Conservation (phyloP, 1,284 basidiomycete species). For the Austroboletus olivaceoglutinosus region DNA sequence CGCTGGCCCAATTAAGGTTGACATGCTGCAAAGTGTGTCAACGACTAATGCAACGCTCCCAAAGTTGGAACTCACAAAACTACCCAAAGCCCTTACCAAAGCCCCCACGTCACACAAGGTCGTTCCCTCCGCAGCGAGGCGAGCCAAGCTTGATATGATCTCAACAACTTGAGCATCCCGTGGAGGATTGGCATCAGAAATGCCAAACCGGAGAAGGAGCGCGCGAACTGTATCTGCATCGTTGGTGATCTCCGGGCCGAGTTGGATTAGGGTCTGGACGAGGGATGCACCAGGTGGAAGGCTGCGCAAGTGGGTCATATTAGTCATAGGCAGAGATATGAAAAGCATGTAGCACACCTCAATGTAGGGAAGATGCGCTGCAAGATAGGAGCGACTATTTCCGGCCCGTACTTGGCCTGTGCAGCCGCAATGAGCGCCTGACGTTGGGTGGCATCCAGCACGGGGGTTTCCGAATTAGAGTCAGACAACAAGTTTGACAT, state of each 20-base stretch:
- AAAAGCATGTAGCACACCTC: slow-evolving; percentile 45
- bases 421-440: slow-evolving; percentile 70
- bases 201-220: slow-evolving; percentile 68
- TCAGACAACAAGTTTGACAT: slow-evolving; percentile 77
- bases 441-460: slow-evolving; percentile 67
- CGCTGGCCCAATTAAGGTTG: slow-evolving; percentile 73
- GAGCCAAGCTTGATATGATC: slow-evolving; percentile 61
- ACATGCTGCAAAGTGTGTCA: slow-evolving; percentile 46
- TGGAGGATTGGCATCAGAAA: slow-evolving; percentile 67
- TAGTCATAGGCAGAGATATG: slow-evolving; percentile 11
- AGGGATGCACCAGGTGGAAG: slow-evolving; percentile 63
- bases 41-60: slow-evolving; percentile 7
- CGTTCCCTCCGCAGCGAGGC: slow-evolving; percentile 67
- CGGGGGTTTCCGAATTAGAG: slow-evolving; percentile 58
- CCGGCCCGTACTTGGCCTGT: slow-evolving; percentile 70
- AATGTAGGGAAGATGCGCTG: slow-evolving; percentile 52
- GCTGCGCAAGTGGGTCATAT: slow-evolving; percentile 38
- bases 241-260: slow-evolving; percentile 73
- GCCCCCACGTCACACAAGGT: slow-evolving; percentile 74
- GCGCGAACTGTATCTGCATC: slow-evolving; percentile 69
- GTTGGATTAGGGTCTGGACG: slow-evolving; percentile 68
- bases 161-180: slow-evolving; percentile 67
- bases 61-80: slow-evolving; percentile 53
- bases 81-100: slow-evolving; percentile 66
- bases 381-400: slow-evolving; percentile 51